Conservation (phyloP, 2,329 filamentous ascomycete genomes). For the Colletotrichum sp. region DNA sequence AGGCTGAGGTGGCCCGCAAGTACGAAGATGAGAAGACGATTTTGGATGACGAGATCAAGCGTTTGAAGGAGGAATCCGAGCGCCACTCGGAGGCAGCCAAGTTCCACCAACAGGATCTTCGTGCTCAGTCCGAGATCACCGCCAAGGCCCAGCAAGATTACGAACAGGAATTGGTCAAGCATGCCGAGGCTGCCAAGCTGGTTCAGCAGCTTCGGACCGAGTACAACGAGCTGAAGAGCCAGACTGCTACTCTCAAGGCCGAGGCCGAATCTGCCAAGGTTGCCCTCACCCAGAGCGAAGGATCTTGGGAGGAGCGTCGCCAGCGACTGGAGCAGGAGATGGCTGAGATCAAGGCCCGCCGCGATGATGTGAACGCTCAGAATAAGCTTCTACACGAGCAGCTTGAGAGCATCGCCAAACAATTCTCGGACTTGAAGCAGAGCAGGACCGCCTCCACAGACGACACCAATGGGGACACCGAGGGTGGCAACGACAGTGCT, state of each 20-base stretch:
- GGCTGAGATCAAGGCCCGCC: constrained; percentile 75
- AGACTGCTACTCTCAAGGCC: constrained; percentile 75
- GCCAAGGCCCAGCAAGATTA: constrained; percentile 94
- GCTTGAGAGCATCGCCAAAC: constrained; percentile 79
- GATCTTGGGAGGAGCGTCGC: constrained; percentile 85
- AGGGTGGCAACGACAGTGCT: constrained; percentile 51
- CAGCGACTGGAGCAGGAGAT: constrained; percentile 86
- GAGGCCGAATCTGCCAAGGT: constrained; percentile 88
- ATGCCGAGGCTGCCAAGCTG: constrained; percentile 90
- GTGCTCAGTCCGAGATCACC: constrained; percentile 91
- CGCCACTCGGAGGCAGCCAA: constrained; percentile 79
- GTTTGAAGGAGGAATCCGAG: constrained; percentile 84
- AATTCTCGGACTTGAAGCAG: constrained; percentile 82
- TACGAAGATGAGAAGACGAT: constrained; percentile 83
- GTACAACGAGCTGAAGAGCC: constrained; percentile 80
- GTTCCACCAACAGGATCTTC: constrained; percentile 89
- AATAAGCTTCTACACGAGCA: constrained; percentile 92
- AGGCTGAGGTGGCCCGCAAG: constrained; percentile 73
- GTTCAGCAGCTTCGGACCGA: constrained; percentile 81
- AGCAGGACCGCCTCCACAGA: background rate
- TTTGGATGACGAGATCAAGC: constrained; percentile 78
- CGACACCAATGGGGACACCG: constrained; percentile 51
- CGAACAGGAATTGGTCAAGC: constrained; percentile 91
- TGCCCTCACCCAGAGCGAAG: constrained; percentile 78
- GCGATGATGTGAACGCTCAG: constrained; percentile 85